phyloP scores from a whole-genome alignment of 305 asterid genomes.

The Fraxinus albicans region DNA sequence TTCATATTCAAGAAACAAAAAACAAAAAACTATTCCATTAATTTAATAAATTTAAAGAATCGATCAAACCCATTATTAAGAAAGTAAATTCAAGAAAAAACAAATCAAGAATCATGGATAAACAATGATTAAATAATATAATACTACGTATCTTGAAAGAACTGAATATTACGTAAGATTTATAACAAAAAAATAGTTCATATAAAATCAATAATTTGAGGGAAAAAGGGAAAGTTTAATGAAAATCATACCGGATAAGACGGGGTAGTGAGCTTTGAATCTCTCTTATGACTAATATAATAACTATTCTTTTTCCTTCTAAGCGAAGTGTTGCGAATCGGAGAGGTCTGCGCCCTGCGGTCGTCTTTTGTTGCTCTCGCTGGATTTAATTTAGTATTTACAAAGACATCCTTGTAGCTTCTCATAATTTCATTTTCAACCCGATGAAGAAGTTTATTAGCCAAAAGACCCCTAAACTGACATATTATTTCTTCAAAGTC shows the following conservation, averaged over 20 bases:
- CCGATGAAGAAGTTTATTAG: not conserved
- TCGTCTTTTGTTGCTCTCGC: constrained; percentile 14
- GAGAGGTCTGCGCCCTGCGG: constrained; percentile 11
- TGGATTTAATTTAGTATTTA: not conserved
- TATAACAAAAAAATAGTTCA: not conserved
- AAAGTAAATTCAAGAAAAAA: constrained; percentile 15
- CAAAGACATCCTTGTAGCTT: constrained; percentile 2
- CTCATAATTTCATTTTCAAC: constrained; percentile 4
- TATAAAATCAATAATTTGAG: not conserved
- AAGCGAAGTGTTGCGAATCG: constrained; percentile 18
- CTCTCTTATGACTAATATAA: not conserved
- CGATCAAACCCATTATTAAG: not conserved
- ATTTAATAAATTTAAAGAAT: not conserved
- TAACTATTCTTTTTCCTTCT: constrained; percentile 9
- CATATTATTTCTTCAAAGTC: not conserved
- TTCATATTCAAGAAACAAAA: not conserved
- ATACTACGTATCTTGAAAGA: not conserved
- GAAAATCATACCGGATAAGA: constrained; percentile 25
- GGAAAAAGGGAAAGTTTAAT: not conserved
- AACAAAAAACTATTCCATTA: not conserved
- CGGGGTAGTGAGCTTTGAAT: constrained; percentile 21
- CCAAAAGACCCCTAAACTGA: not conserved
- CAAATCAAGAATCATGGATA: not conserved
- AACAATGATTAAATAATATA: constrained; percentile 16
- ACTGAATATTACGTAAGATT: constrained; percentile 5